Evolutionary conservation across 352 stramenopile genomes (phyloP).

Genomic region (Phytopythium chamaehyphon): DNA sequence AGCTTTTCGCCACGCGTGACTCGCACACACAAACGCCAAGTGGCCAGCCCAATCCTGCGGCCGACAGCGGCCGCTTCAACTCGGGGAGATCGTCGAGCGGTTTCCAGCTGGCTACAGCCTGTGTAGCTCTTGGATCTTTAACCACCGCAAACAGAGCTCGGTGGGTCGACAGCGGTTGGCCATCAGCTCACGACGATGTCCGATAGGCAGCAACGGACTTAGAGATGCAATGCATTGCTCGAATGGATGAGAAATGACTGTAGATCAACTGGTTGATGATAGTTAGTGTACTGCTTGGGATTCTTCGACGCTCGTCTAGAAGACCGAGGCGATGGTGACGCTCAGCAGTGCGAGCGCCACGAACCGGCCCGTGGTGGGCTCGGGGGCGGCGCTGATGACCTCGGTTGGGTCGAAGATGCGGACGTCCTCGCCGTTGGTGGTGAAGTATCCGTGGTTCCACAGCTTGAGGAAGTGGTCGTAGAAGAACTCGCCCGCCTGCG

Average conservation of each 20-base stretch:
- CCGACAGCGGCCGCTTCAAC: too few species aligned
- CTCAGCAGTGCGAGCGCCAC: conserved; percentile 1
- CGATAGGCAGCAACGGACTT: too few species aligned
- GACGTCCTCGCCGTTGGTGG: conserved; percentile 19
- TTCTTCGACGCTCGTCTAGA: not conserved
- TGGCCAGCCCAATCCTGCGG: too few species aligned
- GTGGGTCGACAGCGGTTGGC: too few species aligned
- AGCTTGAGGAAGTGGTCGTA: conserved; percentile 44
- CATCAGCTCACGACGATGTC: too few species aligned
- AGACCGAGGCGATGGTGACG: not conserved
- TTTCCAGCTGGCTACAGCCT: too few species aligned
- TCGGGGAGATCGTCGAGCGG: too few species aligned
- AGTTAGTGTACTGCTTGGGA: conserved; percentile 1
- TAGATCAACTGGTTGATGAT: not conserved
- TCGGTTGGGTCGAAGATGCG: conserved; percentile 14
- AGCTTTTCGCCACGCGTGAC: too few species aligned
- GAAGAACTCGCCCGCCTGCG: conserved; percentile 51
- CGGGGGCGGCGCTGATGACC: conserved; percentile 6
- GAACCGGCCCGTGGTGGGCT: not conserved
- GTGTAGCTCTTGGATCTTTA: too few species aligned
- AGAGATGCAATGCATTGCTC: too few species aligned
- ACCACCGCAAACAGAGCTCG: too few species aligned
- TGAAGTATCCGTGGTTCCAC: conserved; percentile 65
- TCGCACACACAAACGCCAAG: too few species aligned
- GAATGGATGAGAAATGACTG: not conserved